These are phyloP conservation scores for Eimeria maxima DNA, from an alignment of 169 alveolate species.

Conservation along the genomic window DNA sequence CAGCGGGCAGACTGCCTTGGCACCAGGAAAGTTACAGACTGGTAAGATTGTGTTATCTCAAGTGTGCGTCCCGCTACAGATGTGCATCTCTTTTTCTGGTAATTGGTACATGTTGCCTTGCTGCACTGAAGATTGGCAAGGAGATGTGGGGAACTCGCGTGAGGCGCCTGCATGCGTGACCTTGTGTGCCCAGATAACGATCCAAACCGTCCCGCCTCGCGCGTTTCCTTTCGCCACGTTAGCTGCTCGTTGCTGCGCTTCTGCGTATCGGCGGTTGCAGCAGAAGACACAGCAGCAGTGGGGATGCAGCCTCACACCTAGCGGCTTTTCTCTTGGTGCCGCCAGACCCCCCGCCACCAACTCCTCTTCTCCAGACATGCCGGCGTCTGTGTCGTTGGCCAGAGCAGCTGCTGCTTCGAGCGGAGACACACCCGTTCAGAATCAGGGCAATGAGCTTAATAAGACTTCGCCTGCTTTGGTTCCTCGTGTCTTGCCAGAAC, in stretches of 20 bases:
- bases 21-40: constrained; percentile 71
- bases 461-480: neutral
- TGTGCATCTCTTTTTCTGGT: neutral
- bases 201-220: constrained; percentile 51
- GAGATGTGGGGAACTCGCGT: neutral
- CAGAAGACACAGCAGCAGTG: constrained; percentile 16
- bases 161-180: neutral
- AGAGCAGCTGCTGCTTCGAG: neutral
- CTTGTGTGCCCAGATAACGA: constrained; percentile 28
- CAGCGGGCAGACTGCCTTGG: constrained; percentile 76
- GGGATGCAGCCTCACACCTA: constrained; percentile 71
- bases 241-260: constrained; percentile 67
- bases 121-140: neutral
- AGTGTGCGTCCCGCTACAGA: neutral
- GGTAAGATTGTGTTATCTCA: neutral
- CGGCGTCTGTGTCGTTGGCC: neutral
- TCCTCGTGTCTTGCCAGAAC: neutral
- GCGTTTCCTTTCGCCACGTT: constrained; percentile 61
- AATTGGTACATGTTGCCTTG: neutral
- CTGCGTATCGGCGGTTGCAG: constrained; percentile 62
- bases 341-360: neutral
- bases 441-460: neutral
- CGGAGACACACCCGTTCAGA: neutral
- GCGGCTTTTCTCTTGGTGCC: neutral
- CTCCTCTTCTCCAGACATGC: neutral